Base-by-base conservation (phyloP, 2,329 filamentous ascomycete genomes). In the Fusarium pseudonygamai region DNA sequence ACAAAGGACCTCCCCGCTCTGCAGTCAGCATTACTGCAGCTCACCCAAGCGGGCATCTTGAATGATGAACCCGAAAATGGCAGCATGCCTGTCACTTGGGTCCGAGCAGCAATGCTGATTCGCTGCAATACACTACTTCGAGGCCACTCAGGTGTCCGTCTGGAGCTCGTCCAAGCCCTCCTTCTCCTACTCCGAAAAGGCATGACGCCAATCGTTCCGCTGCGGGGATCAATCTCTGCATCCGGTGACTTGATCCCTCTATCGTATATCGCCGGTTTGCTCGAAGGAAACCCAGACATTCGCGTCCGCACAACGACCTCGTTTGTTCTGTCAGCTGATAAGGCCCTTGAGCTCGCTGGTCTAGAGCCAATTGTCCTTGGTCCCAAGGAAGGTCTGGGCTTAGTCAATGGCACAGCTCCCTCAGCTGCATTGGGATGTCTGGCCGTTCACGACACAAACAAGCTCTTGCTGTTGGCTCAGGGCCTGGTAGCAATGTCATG, bases 241-340 rank as follows among this genome's bases (percentile, higher is more conserved):
- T 53, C 49, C 3, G 49, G 49, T 0, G 49, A 53, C 10, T 26
- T 53, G 14, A 37, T 53, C 2, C 49, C 49, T 1, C 2, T 53
- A 0, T 53, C 49, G 5, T 53, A 53, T 1, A 37, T 53, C 7
- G 49, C 49, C 2, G 47, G 47, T 4, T 8, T 50, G 30, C 30
- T 50, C 2, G 32, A 53, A 6, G 49, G 49, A 0, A 53, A 53
- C 3, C n/a, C n/a, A 0, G 18, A 53, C 5, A 28, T 53, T 14
- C 24, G 10, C 7, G 32, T 53, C 18, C 30, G 13, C 5, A 53
- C 49, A 22, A 2, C 7, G 0, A 37, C 30, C 1, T 53, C 16
- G 2, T 37, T 1, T 1, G 13, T 37, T 22, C 4, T 53, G 0
- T 28, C 49, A 0, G 49, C 49, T 0, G 32, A 37, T 0, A 26